Conservation (phyloP, 225 moss, liverwort and hornwort genomes). For the Antitrichia curtipendula region DNA sequence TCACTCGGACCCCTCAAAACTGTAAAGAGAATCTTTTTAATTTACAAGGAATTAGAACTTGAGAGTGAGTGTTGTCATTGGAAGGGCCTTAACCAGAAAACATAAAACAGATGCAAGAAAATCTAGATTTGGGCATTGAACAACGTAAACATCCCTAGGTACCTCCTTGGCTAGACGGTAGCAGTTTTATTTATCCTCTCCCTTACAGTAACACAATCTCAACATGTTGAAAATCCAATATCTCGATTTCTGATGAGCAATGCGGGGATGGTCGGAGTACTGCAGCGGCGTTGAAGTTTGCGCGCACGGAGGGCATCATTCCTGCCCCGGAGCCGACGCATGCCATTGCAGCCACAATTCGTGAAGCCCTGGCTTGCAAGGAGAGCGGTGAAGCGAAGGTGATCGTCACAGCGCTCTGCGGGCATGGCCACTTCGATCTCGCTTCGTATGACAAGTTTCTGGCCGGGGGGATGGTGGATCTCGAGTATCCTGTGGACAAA, state of each 20-base stretch:
- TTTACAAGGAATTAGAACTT: background rate
- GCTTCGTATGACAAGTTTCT: constrained; percentile 21
- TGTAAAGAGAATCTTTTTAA: no score
- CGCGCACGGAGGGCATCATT: constrained; percentile 40
- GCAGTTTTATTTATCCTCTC: no score
- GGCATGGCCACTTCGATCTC: constrained; percentile 42
- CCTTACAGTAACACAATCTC: background rate
- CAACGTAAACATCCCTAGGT: background rate
- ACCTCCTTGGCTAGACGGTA: no score
- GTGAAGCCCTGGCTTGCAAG: constrained; percentile 27
- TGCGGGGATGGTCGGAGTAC: background rate
- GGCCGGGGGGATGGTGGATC: constrained; percentile 14
- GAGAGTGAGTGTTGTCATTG: background rate
- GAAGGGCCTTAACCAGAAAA: background rate
- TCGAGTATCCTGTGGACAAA: constrained; percentile 28
- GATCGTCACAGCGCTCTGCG: constrained; percentile 34
- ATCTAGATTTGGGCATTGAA: background rate
- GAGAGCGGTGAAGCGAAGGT: constrained; percentile 33
- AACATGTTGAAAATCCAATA: background rate
- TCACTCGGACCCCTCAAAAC: background rate
- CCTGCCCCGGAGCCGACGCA: constrained; percentile 43
- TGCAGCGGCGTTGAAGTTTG: constrained; percentile 35
- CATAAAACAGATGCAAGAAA: background rate
- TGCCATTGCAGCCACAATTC: constrained; percentile 33
- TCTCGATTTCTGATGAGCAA: background rate